Conservation (phyloP, 1,284 basidiomycete genomes). For the Puccinia triticina region DNA sequence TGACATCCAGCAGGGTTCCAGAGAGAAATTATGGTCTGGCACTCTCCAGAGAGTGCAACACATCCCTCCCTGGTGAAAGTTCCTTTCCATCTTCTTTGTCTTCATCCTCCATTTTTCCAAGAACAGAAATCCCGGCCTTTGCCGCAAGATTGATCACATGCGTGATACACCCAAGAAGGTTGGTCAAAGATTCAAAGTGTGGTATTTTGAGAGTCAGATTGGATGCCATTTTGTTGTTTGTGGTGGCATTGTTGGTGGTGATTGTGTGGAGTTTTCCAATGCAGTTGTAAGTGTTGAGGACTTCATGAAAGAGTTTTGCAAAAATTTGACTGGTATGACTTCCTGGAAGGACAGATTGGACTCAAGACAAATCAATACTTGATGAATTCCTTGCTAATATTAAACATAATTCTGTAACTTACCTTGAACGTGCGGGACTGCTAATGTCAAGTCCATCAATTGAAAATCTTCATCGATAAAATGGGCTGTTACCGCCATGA, state of each 20-base stretch:
- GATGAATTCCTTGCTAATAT: neutral
- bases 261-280: neutral
- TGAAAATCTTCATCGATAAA: conserved; percentile 16
- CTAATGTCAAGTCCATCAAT: conserved; percentile 3
- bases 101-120: too few relatives aligned
- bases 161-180: too few relatives aligned
- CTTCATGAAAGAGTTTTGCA: neutral
- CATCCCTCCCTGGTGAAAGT: too few relatives aligned
- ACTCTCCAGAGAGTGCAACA: too few relatives aligned
- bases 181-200: neutral
- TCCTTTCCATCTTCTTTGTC: too few relatives aligned
- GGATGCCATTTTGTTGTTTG: neutral
- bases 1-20: too few relatives aligned
- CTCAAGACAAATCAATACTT: neutral
- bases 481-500: too few relatives aligned
- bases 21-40: too few relatives aligned
- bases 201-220: neutral
- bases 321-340: too few relatives aligned
- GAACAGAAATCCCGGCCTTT: too few relatives aligned
- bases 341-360: neutral
- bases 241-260: neutral
- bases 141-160: too few relatives aligned
- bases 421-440: conserved; percentile 21
- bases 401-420: neutral
- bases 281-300: neutral